Conservation (phyloP, 2,329 filamentous ascomycete genomes). For the Emmonsia crescens region DNA sequence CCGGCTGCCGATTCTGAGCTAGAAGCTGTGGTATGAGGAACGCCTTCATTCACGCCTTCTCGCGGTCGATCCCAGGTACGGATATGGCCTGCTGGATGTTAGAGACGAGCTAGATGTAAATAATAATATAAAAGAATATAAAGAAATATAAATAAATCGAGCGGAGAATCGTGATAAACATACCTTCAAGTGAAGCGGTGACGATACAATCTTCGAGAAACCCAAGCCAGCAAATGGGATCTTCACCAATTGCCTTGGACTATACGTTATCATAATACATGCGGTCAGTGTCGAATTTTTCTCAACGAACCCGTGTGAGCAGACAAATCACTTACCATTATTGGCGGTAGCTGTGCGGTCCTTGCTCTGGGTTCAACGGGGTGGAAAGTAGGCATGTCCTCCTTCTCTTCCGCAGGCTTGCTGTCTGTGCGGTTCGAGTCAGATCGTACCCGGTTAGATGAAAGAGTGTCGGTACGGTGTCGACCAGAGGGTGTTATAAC, state of each 20-base stretch:
- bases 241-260: constrained; percentile 74
- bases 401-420: constrained; percentile 34
- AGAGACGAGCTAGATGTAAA: constrained; percentile 7
- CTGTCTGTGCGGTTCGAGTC: constrained; percentile 53
- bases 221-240: constrained; percentile 81
- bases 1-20: constrained; percentile 11
- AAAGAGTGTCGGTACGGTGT: constrained; percentile 52
- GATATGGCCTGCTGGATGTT: constrained; percentile 51
- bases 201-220: constrained; percentile 91
- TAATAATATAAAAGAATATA: background rate
- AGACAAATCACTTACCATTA: constrained; percentile 53
- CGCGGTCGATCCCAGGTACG: constrained; percentile 61
- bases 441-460: constrained; percentile 53
- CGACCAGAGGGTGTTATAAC: constrained; percentile 38
- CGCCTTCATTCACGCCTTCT: constrained; percentile 30
- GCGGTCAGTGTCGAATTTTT: background rate
- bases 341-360: constrained; percentile 79
- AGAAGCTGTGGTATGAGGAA: constrained; percentile 15
- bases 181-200: constrained; percentile 83
- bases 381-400: constrained; percentile 57
- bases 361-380: constrained; percentile 72
- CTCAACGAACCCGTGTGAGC: background rate
- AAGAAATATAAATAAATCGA: constrained; percentile 37
- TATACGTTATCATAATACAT: constrained; percentile 27
- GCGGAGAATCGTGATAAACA: constrained; percentile 23